A percentile compares a stretch with the other conserved stretches of the same genome.
Evolutionary conservation across 257 asterid genomes (phyloP).

Genomic region (Solanum chmielewskii): DNA sequence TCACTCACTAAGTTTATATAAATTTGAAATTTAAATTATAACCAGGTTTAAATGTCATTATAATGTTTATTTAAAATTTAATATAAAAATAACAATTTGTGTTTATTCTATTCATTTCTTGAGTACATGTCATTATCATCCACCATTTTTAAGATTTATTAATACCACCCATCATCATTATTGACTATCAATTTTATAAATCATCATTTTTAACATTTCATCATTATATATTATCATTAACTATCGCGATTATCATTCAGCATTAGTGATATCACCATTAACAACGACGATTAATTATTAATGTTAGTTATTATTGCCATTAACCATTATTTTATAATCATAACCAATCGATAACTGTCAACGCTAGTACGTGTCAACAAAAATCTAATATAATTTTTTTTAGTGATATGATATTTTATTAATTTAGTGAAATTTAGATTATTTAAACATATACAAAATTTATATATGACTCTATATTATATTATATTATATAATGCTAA

Average conservation of each 20-base stretch:
- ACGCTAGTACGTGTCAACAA: too few species aligned
- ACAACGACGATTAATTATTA: not conserved
- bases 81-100: too few species aligned
- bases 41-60: too few species aligned
- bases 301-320: not conserved
- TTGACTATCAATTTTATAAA: not conserved
- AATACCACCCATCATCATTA: not conserved
- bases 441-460: not conserved
- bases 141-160: fast-evolving
- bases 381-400: too few species aligned
- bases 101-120: too few species aligned
- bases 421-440: too few species aligned
- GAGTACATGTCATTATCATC: fast-evolving
- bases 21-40: too few species aligned
- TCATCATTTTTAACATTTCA: too few species aligned
- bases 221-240: not conserved
- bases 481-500: too few species aligned
- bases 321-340: not conserved
- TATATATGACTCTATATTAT: not conserved
- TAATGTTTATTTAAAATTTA: too few species aligned
- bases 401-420: not conserved
- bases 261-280: not conserved
- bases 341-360: too few species aligned
- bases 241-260: not conserved
- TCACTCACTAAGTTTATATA: not conserved